Conservation (phyloP, 1,139 yeast species). For the Kluyveromyces sp. region DNA sequence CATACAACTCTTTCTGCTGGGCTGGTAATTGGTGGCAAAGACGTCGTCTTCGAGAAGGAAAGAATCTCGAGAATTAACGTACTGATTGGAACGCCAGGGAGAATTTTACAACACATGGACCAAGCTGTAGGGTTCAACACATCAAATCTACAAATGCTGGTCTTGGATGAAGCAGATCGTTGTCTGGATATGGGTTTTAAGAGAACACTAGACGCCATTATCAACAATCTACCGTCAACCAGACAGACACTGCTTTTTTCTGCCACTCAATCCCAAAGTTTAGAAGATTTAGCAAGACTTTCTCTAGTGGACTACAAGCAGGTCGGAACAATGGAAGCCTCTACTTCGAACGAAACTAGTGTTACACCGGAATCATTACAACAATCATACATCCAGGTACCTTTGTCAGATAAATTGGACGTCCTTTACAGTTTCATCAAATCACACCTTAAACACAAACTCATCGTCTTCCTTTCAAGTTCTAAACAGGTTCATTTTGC, state of each 20-base stretch:
- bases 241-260: constrained; percentile 87
- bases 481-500: constrained; percentile 94
- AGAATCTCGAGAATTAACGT: constrained; percentile 80
- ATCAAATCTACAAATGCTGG: constrained; percentile 70
- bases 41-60: constrained; percentile 78
- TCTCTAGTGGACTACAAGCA: constrained; percentile 75
- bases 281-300: constrained; percentile 80
- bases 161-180: constrained; percentile 93
- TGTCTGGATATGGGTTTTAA: constrained; percentile 96
- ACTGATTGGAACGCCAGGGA: constrained; percentile 92
- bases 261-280: constrained; percentile 89
- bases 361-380: constrained; percentile 79
- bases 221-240: constrained; percentile 72
- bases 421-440: constrained; percentile 84
- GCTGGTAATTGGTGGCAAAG: constrained; percentile 94
- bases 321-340: constrained; percentile 46
- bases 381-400: constrained; percentile 69
- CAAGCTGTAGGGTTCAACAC: constrained; percentile 84
- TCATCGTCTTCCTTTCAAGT: constrained; percentile 82
- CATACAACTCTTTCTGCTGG: constrained; percentile 84
- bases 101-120: constrained; percentile 90
- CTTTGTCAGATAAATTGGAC: constrained; percentile 76
- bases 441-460: constrained; percentile 78
- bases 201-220: constrained; percentile 76
- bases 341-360: constrained; percentile 37